These are phyloP conservation scores for Apiotrichum mycotoxinovorans DNA, from an alignment of 1,284 basidiomycete species.

Conservation along the genomic window DNA sequence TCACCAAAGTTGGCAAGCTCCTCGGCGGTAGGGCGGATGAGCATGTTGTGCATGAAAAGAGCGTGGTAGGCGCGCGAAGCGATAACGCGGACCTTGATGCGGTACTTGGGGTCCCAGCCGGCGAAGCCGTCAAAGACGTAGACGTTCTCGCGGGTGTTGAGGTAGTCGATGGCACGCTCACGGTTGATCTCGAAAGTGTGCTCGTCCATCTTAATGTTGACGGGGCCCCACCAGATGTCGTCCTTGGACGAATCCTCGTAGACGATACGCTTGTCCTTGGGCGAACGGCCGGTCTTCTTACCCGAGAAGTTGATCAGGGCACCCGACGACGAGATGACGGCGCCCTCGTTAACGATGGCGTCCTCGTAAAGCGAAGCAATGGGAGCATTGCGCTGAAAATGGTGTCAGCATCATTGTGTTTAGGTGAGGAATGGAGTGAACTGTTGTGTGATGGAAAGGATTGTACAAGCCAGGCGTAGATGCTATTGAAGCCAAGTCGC, in stretches of 20 bases:
- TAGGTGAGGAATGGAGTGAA: background rate
- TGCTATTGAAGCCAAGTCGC: too few relatives aligned
- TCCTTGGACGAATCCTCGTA: conserved; percentile 96
- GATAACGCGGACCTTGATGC: conserved; percentile 99
- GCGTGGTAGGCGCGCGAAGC: conserved; percentile 99
- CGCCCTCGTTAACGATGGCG: conserved; percentile 95
- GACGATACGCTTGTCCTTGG: conserved; percentile 99
- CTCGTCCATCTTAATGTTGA: conserved; percentile 98
- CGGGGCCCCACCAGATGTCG: conserved; percentile 99
- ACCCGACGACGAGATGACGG: conserved; percentile 92
- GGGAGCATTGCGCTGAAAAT: conserved; percentile 86
- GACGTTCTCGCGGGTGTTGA: conserved; percentile 98
- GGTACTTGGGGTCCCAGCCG: conserved; percentile 91
- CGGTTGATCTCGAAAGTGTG: conserved; percentile 99
- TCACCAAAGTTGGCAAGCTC: conserved; percentile 95
- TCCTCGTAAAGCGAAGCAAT: conserved; percentile 97
- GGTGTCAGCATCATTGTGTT: background rate
- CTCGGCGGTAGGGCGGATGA: conserved; percentile 93
- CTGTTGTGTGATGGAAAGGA: background rate
- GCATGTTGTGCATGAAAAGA: conserved; percentile 99
- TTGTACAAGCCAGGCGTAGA: too few relatives aligned
- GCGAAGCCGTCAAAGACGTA: conserved; percentile 99
- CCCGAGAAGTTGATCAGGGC: conserved; percentile 99
- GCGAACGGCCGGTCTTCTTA: conserved; percentile 97
- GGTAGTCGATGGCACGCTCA: conserved; percentile 98